A percentile compares a stretch with the other conserved stretches of the same genome.
phyloP scores from a whole-genome alignment of 331 rosid genomes.

The Pyracantha coccinea region DNA sequence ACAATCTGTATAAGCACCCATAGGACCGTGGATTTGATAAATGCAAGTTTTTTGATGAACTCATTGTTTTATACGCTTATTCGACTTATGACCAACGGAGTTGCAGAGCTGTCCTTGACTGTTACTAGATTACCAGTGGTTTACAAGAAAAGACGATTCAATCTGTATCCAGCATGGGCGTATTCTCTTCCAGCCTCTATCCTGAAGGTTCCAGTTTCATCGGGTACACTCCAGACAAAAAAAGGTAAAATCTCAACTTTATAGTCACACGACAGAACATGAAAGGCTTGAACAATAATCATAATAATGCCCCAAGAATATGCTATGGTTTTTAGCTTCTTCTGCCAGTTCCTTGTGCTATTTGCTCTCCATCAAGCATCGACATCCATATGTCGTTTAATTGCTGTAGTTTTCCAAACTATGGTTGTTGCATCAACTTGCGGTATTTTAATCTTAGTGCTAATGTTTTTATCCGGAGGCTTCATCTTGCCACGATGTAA shows the following conservation, averaged over 20 bases:
- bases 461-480: slow-evolving; percentile 70
- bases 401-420: slow-evolving; percentile 62
- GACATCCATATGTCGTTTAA: slow-evolving; percentile 64
- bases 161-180: slow-evolving; percentile 84
- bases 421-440: slow-evolving; percentile 51
- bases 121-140: slow-evolving; percentile 61
- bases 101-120: slow-evolving; percentile 77
- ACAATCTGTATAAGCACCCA: slow-evolving; percentile 66
- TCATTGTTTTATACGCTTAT: slow-evolving; percentile 63
- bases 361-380: slow-evolving; percentile 61
- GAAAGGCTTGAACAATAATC: no score
- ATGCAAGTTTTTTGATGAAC: slow-evolving; percentile 59
- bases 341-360: slow-evolving; percentile 56
- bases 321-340: slow-evolving; percentile 39
- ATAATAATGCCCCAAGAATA: no score
- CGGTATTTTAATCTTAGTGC: slow-evolving; percentile 44
- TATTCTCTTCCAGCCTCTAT: slow-evolving; percentile 69
- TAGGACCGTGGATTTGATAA: slow-evolving; percentile 31
- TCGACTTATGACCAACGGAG: slow-evolving; percentile 66
- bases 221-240: slow-evolving; percentile 60
- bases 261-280: no score
- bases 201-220: slow-evolving; percentile 77
- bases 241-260: slow-evolving; percentile 34
- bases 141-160: slow-evolving; percentile 58
- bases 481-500: slow-evolving; percentile 64